These are phyloP conservation scores for Hemileccinum rubropunctum DNA, from an alignment of 768 basidiomycete species.

Conservation along the genomic window DNA sequence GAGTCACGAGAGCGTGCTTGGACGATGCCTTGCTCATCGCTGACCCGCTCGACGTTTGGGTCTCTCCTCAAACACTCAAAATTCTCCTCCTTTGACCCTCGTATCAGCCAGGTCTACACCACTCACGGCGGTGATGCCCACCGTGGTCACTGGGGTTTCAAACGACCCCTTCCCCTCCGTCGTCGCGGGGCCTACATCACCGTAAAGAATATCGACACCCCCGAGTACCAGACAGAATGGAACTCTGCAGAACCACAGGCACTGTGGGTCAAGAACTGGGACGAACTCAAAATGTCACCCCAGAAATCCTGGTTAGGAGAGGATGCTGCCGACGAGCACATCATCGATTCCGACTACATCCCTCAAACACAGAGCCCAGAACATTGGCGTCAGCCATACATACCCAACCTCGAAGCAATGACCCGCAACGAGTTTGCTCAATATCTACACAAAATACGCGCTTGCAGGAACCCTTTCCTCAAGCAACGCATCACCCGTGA, in stretches of 20 bases:
- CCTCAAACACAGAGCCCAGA: constrained; percentile 15
- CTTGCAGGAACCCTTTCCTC: constrained; percentile 59
- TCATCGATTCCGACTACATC: constrained; percentile 27
- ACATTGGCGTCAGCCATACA: constrained; percentile 28
- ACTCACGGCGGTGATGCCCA: constrained; percentile 65
- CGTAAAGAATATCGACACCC: constrained; percentile 66
- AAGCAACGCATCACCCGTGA: constrained; percentile 20
- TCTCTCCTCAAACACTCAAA: constrained; percentile 77
- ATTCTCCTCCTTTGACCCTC: constrained; percentile 76
- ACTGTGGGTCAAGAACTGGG: constrained; percentile 64
- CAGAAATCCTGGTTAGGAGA: constrained; percentile 11
- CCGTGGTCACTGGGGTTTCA: constrained; percentile 83
- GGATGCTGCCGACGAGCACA: constrained; percentile 17
- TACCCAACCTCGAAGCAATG: constrained; percentile 63
- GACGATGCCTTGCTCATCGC: constrained; percentile 19
- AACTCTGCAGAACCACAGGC: constrained; percentile 61
- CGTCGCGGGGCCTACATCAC: constrained; percentile 63
- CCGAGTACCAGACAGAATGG: constrained; percentile 78
- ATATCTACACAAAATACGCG: constrained; percentile 59
- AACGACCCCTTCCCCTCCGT: constrained; percentile 72
- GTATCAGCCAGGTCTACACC: constrained; percentile 75
- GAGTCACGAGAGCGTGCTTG: neutral
- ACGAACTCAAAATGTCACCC: constrained; percentile 45
- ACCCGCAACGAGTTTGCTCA: constrained; percentile 50
- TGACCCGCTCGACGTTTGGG: constrained; percentile 67